Percentiles rank a stretch among this genome's conserved stretches.
These are phyloP conservation scores for Blepharisma undulans DNA, from an alignment of 169 alveolate species.

Conservation along the genomic window DNA sequence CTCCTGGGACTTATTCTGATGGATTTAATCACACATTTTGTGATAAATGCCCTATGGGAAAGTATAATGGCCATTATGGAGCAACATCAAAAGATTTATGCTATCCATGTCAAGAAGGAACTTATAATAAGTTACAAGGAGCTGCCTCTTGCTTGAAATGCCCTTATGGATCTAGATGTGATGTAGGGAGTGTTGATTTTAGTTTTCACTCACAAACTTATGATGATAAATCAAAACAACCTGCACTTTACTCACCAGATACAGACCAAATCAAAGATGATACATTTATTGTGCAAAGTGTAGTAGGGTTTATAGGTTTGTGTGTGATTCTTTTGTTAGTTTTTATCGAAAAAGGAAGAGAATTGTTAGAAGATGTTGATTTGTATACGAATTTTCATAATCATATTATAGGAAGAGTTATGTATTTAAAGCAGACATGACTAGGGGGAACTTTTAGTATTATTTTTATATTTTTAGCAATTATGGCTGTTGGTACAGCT, in stretches of 20 bases:
- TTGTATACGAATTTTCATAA: not conserved
- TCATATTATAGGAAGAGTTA: not conserved
- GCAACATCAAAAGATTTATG: not conserved
- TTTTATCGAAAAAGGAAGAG: not conserved
- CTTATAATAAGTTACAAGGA: not conserved
- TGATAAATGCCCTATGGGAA: not conserved
- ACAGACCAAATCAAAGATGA: not conserved
- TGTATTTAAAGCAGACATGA: not conserved
- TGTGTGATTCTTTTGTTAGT: not conserved
- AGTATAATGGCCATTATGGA: not conserved
- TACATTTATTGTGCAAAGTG: not conserved
- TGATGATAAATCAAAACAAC: not conserved
- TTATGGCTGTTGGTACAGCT: not conserved
- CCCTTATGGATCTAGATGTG: constrained; percentile 1
- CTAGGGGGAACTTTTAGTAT: not conserved
- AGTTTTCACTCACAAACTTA: not conserved
- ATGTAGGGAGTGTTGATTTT: not conserved
- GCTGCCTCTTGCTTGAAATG: not conserved
- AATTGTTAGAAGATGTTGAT: not conserved
- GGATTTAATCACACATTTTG: not conserved
- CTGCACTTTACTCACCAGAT: not conserved
- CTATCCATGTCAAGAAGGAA: constrained; percentile 12
- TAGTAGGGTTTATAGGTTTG: not conserved
- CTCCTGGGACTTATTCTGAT: not conserved
- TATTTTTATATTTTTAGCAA: not conserved